These are phyloP conservation scores for Pythium pyrilobum DNA, from an alignment of 352 stramenopile genomes.

Conservation along the genomic window DNA sequence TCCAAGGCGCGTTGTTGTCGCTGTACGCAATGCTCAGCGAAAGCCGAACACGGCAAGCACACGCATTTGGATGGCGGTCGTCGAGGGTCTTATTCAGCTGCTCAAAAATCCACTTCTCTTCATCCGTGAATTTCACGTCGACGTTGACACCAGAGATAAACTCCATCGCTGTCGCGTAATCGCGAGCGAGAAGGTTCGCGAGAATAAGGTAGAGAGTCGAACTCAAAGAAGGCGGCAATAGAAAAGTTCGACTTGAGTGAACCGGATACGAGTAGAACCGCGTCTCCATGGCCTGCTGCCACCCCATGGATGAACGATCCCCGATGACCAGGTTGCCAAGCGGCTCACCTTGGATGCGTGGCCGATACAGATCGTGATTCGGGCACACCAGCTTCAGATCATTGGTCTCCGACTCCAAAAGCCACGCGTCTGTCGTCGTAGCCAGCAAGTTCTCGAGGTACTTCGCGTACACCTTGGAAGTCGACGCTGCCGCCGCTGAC, in stretches of 20 bases:
- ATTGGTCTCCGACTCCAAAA: constrained; percentile 72
- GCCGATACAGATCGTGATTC: constrained; percentile 83
- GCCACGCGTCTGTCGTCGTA: constrained; percentile 54
- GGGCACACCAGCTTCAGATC: constrained; percentile 76
- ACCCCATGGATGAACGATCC: constrained; percentile 69
- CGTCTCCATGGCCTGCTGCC: constrained; percentile 88
- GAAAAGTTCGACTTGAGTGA: constrained; percentile 93
- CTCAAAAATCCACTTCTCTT: constrained; percentile 97
- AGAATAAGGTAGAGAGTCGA: constrained; percentile 98
- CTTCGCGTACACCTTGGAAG: constrained; percentile 27
- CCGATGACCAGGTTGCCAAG: constrained; percentile 78
- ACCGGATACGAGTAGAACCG: constrained; percentile 98
- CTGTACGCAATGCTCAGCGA: constrained; percentile 87
- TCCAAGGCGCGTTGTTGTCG: constrained; percentile 89
- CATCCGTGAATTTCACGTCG: constrained; percentile 93
- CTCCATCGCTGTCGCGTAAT: constrained; percentile 95
- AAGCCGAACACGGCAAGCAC: constrained; percentile 91
- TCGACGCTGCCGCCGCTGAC: constrained; percentile 1
- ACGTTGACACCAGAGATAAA: constrained; percentile 95
- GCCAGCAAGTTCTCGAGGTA: constrained; percentile 48
- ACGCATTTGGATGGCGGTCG: constrained; percentile 93
- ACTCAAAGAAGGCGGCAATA: constrained; percentile 94
- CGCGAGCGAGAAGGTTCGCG: constrained; percentile 93
- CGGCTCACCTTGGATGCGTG: constrained; percentile 61
- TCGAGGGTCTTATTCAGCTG: constrained; percentile 93